Base-by-base conservation (phyloP, 139 green algal genomes). In the Ettlia oleoabundans region DNA sequence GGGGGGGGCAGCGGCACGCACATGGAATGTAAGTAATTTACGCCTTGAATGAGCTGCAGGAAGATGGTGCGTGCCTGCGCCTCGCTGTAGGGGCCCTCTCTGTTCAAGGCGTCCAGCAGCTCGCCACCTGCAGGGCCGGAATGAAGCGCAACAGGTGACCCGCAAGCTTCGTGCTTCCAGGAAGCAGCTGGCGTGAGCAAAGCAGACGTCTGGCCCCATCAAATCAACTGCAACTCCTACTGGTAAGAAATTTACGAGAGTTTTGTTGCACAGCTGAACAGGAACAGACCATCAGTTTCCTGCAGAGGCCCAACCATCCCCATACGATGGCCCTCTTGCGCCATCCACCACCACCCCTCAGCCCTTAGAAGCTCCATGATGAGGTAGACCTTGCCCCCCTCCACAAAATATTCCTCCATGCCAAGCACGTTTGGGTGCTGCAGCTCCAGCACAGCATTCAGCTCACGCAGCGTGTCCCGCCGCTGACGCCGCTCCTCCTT, bases 401-500 rank as follows among this genome's bases (percentile, higher is more conserved):
- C 33, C 71, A 78, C 71, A 47, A 66, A 78, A 81, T 96, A 97
- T 81, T 98, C 94, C 41, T 94, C 94, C 21, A 98, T 72, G 79
- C 83, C 93, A 55, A 98, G 90, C 8, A 98, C 88, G 73, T 96
- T 96, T 33, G 91, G 82, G 71, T 98, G 93, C 76, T 95, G 85
- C 77, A 96, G 81, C 28, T 85, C 88, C 58, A 93, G 92, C 52
- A 96, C 70, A 13, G 97, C 94, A 66, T 96, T 91, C 65, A 98
- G 95, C 80, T 98, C 94, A 82, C 96, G 96, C 85, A 72, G 35
- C 7, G 38, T 72, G 7, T 42, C 65, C 15, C 15, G 43, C 28
- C 65, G 65, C 19, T 33, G 22, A 33, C 21, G 18, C 19, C 22
- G 65, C 21, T 72, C 33, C 42, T 63, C 33, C 21, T 52, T 67